These are phyloP conservation scores for Silene latifolia DNA, from an alignment of 148 eudicot species.

Conservation along the genomic window DNA sequence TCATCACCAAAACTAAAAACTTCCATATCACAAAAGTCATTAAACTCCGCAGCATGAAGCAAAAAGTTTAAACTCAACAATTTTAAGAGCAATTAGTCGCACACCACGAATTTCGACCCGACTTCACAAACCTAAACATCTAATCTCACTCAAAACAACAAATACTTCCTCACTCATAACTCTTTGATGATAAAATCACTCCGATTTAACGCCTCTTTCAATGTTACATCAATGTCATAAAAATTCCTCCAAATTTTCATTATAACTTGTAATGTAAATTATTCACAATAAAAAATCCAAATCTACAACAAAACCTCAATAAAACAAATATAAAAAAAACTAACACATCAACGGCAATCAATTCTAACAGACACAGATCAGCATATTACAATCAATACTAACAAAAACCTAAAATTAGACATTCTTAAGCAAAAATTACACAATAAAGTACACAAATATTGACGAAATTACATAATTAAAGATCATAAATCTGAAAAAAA, in stretches of 20 bases:
- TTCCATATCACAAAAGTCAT: not conserved
- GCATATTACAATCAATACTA: not conserved
- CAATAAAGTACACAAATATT: not conserved
- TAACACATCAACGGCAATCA: not conserved
- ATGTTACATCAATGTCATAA: constrained; percentile 8
- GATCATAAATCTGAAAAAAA: constrained; percentile 14
- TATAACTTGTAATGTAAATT: not conserved
- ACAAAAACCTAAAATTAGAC: constrained; percentile 29
- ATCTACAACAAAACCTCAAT: not conserved
- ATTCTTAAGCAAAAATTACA: constrained; percentile 4
- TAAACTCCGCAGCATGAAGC: not conserved
- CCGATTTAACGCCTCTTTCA: not conserved
- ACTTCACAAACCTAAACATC: constrained; percentile 1
- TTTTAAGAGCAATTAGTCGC: not conserved
- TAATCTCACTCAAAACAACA: not conserved
- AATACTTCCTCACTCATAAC: not conserved
- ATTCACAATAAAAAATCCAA: not conserved
- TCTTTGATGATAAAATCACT: constrained; percentile 3
- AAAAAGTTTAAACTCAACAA: not conserved
- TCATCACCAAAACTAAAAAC: not conserved
- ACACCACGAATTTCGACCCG: too few species aligned
- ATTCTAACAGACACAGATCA: constrained; percentile 8
- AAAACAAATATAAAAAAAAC: not conserved
- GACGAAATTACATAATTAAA: not conserved
- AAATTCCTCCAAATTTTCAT: not conserved